Evolutionary conservation across 352 stramenopile species (phyloP).

Genomic region (Phytopythium mirpurense): DNA sequence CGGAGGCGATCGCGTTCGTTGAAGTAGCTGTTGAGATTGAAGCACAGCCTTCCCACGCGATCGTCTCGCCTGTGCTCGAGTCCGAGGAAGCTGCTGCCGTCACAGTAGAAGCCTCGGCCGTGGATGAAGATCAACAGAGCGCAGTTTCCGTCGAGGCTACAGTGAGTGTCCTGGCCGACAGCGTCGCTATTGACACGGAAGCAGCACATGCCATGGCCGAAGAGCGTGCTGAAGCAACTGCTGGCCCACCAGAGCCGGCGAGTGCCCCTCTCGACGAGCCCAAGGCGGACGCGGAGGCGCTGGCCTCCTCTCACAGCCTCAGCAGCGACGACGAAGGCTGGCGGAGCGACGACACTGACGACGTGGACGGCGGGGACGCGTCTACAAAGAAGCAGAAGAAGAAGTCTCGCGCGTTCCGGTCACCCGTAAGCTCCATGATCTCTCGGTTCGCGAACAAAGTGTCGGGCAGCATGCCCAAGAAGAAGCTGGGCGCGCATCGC

Average conservation of each 20-base stretch:
- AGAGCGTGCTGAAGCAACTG: too few species aligned
- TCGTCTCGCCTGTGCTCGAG: not conserved
- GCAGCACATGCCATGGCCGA: too few species aligned
- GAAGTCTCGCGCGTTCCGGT: slow-evolving; percentile 6
- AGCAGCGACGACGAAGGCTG: slow-evolving; percentile 7
- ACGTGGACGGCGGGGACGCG: not conserved
- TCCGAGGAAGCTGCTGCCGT: not conserved
- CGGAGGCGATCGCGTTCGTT: not conserved
- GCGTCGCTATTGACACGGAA: too few species aligned
- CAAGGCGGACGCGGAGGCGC: not conserved
- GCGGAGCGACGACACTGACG: slow-evolving; percentile 5
- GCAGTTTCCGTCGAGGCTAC: too few species aligned
- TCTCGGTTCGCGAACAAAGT: slow-evolving; percentile 29
- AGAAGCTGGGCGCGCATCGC: slow-evolving; percentile 9
- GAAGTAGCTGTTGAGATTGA: not conserved
- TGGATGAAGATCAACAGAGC: too few species aligned
- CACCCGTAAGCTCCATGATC: slow-evolving; percentile 16
- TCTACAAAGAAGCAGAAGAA: slow-evolving; percentile 20
- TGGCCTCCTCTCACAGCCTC: not conserved
- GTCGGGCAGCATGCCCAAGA: slow-evolving; percentile 16
- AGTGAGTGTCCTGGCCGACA: not conserved
- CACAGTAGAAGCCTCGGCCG: not conserved
- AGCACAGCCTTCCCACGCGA: not conserved
- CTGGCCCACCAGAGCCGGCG: not conserved
- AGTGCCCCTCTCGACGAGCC: not conserved